Evolutionary conservation across 202 grass and related monocot species (phyloP), one percentile per base, ranked within the genome.

Genomic region (Schoenoplectus tabernaemontani): DNA sequence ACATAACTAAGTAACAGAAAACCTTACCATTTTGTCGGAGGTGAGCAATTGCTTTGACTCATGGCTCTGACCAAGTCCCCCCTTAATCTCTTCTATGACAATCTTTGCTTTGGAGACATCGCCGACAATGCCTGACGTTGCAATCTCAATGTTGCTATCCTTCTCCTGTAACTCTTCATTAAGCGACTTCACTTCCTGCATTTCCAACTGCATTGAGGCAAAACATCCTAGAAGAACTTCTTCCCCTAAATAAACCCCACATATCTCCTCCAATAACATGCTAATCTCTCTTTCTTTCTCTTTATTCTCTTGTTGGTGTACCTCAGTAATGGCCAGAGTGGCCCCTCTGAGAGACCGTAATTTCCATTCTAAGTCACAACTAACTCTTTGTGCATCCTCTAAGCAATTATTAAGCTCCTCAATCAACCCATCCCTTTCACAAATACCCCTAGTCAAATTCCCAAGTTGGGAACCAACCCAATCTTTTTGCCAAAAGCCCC

Each of bases 331-430:
- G 57, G 86, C 92, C 43, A 92, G 84, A 83, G 91, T 91, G 87
- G 91, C 91, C 78, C 90, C 91, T 84, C 88, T 91, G 83, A 99
- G 90, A 80, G 90, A 99, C 34, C 80, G 89, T 36, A 99, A 89
- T 78, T 99, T 99, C 86, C 82, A 86, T 60, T 99, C 92, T 82
- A 99, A 82, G 60, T 91, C 88, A 67, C 71, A 81, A 53, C 85
- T 95, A 81, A 92, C 88, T 41, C 28, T 76, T 81, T 99, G 90
- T 66, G 85, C 96, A 47, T 93, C 96, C 74, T 90, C 87, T 69
- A 99, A 89, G 26, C 83, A 84, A 68, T 85, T 88, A 78, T 88
- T 88, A 81, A 99, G 91, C 82, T 91, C 92, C 83, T 89, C 76
- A 54, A 99, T 89, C 50, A 99, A 60, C 57, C 72, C 48, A 87